Evolutionary conservation across 495 filamentous ascomycete genomes (phyloP).

Genomic region (Daldinia decipiens): DNA sequence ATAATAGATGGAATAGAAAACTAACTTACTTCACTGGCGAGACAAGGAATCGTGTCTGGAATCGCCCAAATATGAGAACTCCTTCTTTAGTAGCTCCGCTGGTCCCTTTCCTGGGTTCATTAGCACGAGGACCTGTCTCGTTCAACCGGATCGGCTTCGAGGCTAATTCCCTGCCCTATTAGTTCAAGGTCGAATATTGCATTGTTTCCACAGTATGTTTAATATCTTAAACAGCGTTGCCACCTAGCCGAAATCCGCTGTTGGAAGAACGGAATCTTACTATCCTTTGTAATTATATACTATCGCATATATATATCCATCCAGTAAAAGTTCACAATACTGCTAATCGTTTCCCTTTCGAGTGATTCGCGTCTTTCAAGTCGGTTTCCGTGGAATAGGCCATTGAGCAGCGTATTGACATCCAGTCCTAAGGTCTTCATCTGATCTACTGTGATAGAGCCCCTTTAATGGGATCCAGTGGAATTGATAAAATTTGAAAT

Average conservation of each 20-base stretch:
- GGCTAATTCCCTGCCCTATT: not conserved
- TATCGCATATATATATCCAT: not conserved
- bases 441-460: too few relatives aligned
- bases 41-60: not conserved
- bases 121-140: not conserved
- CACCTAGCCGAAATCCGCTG: not conserved
- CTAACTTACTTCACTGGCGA: not conserved
- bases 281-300: not conserved
- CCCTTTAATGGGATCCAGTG: too few relatives aligned
- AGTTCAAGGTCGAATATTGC: not conserved
- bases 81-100: constrained; percentile 17
- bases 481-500: too few relatives aligned
- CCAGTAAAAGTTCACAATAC: not conserved
- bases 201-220: not conserved
- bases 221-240: not conserved
- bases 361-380: not conserved
- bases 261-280: not conserved
- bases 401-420: too few relatives aligned
- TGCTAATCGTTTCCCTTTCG: not conserved
- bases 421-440: too few relatives aligned
- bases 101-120: not conserved
- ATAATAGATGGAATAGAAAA: too few relatives aligned
- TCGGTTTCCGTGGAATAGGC: not conserved
- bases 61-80: not conserved
- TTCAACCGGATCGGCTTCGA: constrained; percentile 18